Evolutionary conservation across 495 filamentous ascomycete species (phyloP), one percentile per base, ranked within the genome.

Genomic region (Bombardia bombarda): DNA sequence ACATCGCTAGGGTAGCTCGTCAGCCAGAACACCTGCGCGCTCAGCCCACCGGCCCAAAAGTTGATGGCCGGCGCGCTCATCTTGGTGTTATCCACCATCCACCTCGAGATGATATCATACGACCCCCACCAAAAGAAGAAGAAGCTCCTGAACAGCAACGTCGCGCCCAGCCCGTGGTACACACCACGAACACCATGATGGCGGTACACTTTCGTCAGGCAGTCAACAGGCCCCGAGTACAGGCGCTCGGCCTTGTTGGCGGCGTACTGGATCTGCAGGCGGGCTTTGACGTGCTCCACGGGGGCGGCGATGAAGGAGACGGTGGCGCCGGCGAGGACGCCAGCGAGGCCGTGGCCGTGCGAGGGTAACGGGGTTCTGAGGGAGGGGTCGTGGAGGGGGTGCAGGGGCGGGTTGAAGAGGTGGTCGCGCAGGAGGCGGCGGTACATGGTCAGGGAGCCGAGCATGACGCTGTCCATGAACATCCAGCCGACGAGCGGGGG

Each of bases 91-190:
- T 77, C 61, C 30, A 72, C 62, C 55, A 98, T 67, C 44, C 73
- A 58, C 16, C 79, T 69, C 13, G 85, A 86, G 43, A 96, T 70
- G 16, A 95, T 40, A 49, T 94, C 90, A 65, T 98, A 98, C 26
- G 78, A 82, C 9, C 83, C 83, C 92, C 92, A 98, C 90, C 88
- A 95, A 68, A 84, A 92, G 74, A 95, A 94, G 73, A 98, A 98
- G 63, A 88, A 93, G 4, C 82, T 78, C 18, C 92, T 76, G 67
- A 96, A 96, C 38, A 98, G 53, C 23, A 96, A 69, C 0, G 92
- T 98, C 1, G 92, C 85, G 22, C 59, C 69, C 25, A 98, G 67
- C 0, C 92, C 92, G 52, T 87, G 87, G 65, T 87, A 96, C 1
- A 96, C 58, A 13, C 90, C 90, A 12, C 60, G 49, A 2, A 96